phyloP scores from a whole-genome alignment of 371 early-diverging fungal species.

The Rhizopus sp. region DNA sequence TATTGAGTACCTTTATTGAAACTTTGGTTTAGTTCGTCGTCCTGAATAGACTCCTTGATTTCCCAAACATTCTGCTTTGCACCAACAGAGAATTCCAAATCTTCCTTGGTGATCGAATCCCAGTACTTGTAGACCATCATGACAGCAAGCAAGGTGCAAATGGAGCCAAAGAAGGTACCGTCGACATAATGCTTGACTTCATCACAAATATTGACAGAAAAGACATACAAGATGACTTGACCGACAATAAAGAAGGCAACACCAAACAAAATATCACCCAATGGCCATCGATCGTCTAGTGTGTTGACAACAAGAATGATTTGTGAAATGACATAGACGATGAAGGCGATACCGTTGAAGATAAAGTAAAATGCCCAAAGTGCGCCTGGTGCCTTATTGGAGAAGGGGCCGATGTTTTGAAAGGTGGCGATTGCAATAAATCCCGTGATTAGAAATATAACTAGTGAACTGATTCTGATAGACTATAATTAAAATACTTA shows the following conservation, averaged over 20 bases:
- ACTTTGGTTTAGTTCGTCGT: constrained; percentile 50
- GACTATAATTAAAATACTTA: constrained; percentile 50
- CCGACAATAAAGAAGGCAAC: constrained; percentile 85
- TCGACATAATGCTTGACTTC: constrained; percentile 93
- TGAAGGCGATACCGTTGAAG: constrained; percentile 78
- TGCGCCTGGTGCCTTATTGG: constrained; percentile 63
- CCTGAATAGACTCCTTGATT: constrained; percentile 77
- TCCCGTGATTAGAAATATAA: constrained; percentile 76
- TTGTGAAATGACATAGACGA: constrained; percentile 88
- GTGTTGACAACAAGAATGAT: constrained; percentile 92
- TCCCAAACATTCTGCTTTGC: constrained; percentile 93
- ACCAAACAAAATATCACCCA: constrained; percentile 92
- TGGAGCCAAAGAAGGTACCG: constrained; percentile 94
- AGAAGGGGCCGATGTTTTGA: constrained; percentile 64
- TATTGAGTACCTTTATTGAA: constrained; percentile 21
- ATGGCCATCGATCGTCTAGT: constrained; percentile 95
- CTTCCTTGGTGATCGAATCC: constrained; percentile 98
- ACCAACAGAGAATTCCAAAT: constrained; percentile 94
- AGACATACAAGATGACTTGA: constrained; percentile 78
- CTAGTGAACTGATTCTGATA: constrained; percentile 79
- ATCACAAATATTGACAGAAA: constrained; percentile 81
- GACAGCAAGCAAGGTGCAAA: constrained; percentile 89
- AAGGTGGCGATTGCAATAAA: constrained; percentile 89
- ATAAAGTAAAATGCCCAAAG: constrained; percentile 89
- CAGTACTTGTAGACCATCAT: constrained; percentile 99